phyloP scores from a whole-genome alignment of 176 grass and related monocot species.

The Bonia amplexicaulis region DNA sequence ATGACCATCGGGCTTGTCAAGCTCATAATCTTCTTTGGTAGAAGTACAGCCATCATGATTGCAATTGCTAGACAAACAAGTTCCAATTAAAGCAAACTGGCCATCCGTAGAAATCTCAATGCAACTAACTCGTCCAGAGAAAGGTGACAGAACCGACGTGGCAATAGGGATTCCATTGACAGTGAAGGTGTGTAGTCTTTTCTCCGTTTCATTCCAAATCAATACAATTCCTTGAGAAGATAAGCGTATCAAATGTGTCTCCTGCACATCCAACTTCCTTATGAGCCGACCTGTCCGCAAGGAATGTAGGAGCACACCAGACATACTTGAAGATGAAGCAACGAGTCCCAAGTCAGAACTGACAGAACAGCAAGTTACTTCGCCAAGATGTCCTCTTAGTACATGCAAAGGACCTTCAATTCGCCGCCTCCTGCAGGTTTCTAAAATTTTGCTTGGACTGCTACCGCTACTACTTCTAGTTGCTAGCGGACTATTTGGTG shows the following conservation, averaged over 20 bases:
- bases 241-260: slow-evolving; percentile 61
- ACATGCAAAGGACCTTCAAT: slow-evolving; percentile 95
- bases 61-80: slow-evolving; percentile 38
- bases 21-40: slow-evolving; percentile 31
- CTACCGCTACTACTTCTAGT: slow-evolving; percentile 34
- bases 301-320: slow-evolving; percentile 84
- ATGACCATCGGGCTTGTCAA: slow-evolving; percentile 17
- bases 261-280: slow-evolving; percentile 56
- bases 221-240: slow-evolving; percentile 90
- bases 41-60: slow-evolving; percentile 22
- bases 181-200: slow-evolving; percentile 78
- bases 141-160: slow-evolving; percentile 55
- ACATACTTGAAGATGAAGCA: slow-evolving; percentile 61
- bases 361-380: slow-evolving; percentile 80
- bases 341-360: slow-evolving; percentile 82
- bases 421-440: slow-evolving; percentile 56
- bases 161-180: slow-evolving; percentile 74
- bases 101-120: slow-evolving; percentile 87
- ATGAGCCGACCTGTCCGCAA: slow-evolving; percentile 82
- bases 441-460: slow-evolving; percentile 38
- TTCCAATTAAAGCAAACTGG: slow-evolving; percentile 69
- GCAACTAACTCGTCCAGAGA: slow-evolving; percentile 68
- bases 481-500: slow-evolving; percentile 52
- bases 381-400: slow-evolving; percentile 92
- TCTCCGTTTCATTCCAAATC: slow-evolving; percentile 70